These are phyloP conservation scores for Penicillium glabrum DNA, from an alignment of 2,329 filamentous ascomycete species.

Conservation along the genomic window DNA sequence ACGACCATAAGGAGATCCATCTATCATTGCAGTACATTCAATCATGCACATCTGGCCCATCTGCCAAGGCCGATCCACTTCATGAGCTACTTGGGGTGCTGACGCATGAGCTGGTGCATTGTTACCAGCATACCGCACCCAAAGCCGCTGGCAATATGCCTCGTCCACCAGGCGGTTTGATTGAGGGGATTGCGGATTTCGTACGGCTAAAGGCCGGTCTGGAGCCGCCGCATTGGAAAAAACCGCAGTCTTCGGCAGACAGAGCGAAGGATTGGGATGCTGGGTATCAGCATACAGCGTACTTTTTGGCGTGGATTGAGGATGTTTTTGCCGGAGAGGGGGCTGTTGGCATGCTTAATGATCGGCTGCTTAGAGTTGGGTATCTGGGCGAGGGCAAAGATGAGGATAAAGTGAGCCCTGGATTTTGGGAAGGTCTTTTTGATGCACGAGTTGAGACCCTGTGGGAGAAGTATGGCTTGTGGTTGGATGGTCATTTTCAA, in stretches of 20 bases:
- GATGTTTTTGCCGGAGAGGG: conserved; percentile 61
- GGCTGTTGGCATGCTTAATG: conserved; percentile 63
- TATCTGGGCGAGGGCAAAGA: conserved; percentile 32
- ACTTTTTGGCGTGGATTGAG: conserved; percentile 87
- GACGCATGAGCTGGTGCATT: conserved; percentile 92
- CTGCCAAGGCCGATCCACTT: conserved; percentile 28
- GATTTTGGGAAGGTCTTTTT: conserved; percentile 53
- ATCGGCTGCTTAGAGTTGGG: conserved; percentile 36
- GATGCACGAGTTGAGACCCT: conserved; percentile 66
- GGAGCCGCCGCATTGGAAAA: conserved; percentile 80
- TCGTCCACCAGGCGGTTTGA: conserved; percentile 66
- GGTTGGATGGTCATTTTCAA: conserved; percentile 40
- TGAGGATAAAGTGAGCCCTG: neutral
- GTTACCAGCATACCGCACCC: conserved; percentile 76
- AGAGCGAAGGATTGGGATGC: conserved; percentile 71
- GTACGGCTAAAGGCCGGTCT: conserved; percentile 74
- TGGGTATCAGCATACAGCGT: conserved; percentile 88
- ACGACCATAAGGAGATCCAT: conserved; percentile 91
- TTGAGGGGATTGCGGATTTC: conserved; percentile 93
- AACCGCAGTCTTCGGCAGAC: conserved; percentile 46
- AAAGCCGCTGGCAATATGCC: conserved; percentile 37
- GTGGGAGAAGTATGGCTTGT: conserved; percentile 70
- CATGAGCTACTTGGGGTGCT: conserved; percentile 78
- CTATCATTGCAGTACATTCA: conserved; percentile 75
- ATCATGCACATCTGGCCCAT: conserved; percentile 15